These are phyloP conservation scores for Podaxis sp. DNA, from an alignment of 768 basidiomycete species.

Conservation along the genomic window DNA sequence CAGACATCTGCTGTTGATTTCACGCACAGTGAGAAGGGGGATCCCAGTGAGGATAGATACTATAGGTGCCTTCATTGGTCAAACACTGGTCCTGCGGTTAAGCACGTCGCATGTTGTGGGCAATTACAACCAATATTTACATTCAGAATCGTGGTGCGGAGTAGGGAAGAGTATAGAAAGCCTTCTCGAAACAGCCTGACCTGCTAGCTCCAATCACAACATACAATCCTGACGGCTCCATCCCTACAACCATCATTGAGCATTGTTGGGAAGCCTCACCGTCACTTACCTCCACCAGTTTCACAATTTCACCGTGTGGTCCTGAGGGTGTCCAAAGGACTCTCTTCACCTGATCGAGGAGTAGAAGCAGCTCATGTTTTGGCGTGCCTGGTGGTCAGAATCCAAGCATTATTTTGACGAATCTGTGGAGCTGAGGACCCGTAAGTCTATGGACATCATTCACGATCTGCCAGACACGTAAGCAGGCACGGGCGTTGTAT, in stretches of 20 bases:
- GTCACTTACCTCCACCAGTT: too few relatives aligned
- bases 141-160: neutral
- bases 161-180: neutral
- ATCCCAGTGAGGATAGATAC: too few relatives aligned
- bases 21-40: too few relatives aligned
- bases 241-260: neutral
- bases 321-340: neutral
- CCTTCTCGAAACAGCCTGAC: neutral
- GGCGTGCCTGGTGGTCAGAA: neutral
- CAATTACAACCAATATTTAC: neutral
- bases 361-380: neutral
- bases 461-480: too few relatives aligned
- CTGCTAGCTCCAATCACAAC: neutral
- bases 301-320: neutral
- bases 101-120: too few relatives aligned
- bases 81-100: too few relatives aligned
- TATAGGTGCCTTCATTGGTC: too few relatives aligned
- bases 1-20: too few relatives aligned
- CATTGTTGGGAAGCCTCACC: too few relatives aligned
- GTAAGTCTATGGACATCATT: too few relatives aligned
- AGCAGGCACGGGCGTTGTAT: too few relatives aligned
- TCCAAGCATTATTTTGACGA: neutral
- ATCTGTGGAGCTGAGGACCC: too few relatives aligned
- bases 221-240: neutral
- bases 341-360: neutral